Evolutionary conservation across 2,329 filamentous ascomycete genomes (phyloP).

Genomic region (Diaporthe helianthi): DNA sequence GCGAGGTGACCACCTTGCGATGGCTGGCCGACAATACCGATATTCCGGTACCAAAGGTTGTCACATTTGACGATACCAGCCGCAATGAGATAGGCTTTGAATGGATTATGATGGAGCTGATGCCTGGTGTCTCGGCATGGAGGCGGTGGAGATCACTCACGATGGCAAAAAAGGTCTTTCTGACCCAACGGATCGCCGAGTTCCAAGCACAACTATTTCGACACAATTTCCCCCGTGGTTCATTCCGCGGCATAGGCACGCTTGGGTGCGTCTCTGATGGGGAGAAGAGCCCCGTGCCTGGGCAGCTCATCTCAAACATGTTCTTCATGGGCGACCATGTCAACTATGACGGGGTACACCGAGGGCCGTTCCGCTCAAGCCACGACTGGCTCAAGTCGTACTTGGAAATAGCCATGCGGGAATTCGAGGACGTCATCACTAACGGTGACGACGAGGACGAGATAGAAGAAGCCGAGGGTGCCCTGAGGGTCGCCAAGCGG

Average conservation of each 20-base stretch:
- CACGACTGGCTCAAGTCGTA: conserved; percentile 2
- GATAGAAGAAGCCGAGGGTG: not conserved
- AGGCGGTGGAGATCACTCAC: not conserved
- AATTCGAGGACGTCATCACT: not conserved
- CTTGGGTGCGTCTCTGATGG: not conserved
- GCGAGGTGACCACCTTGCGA: not conserved
- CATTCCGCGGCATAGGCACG: not conserved
- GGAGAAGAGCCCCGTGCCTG: not conserved
- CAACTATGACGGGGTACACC: not conserved
- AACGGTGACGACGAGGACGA: not conserved
- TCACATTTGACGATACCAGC: not conserved
- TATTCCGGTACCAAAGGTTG: not conserved
- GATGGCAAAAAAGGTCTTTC: not conserved
- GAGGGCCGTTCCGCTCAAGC: not conserved
- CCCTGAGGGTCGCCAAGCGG: not conserved
- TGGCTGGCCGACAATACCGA: not conserved
- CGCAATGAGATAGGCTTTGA: not conserved
- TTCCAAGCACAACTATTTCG: not conserved
- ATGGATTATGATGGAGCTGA: not conserved
- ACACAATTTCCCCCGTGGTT: not conserved
- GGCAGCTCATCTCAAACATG: not conserved
- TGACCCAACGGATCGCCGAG: not conserved
- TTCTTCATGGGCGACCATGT: not conserved
- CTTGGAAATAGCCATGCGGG: not conserved
- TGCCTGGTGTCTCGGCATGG: not conserved